Percentiles rank a stretch among this genome's conserved stretches.
Evolutionary conservation across 108 stramenopile species (phyloP).

Genomic region (Skeletonema costatum): DNA sequence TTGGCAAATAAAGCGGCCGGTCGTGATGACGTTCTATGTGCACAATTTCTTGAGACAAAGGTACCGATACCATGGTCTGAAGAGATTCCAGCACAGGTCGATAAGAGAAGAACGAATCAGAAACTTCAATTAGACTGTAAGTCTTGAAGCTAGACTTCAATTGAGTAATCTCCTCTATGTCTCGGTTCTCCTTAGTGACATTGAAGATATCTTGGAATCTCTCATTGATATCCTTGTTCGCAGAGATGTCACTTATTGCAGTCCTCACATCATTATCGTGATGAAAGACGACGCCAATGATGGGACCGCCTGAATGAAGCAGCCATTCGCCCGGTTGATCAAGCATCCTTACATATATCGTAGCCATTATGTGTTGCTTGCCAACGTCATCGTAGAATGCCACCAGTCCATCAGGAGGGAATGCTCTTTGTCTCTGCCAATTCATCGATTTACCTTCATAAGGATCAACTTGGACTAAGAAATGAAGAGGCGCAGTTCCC

Average conservation of each 20-base stretch:
- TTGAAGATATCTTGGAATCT: background rate
- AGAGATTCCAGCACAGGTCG: conserved; percentile 45
- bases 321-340: conserved; percentile 25
- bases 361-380: conserved; percentile 21
- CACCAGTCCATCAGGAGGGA: conserved; percentile 40
- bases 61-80: conserved; percentile 36
- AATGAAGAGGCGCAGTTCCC: conserved; percentile 10
- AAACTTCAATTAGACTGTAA: conserved; percentile 53
- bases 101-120: conserved; percentile 59
- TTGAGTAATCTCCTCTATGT: background rate
- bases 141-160: conserved; percentile 18
- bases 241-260: conserved; percentile 20
- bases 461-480: conserved; percentile 45
- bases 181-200: background rate
- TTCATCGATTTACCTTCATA: conserved; percentile 10
- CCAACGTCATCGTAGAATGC: conserved; percentile 42
- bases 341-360: conserved; percentile 24
- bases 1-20: conserved; percentile 15
- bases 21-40: background rate
- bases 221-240: conserved; percentile 11
- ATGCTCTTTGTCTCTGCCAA: conserved; percentile 34
- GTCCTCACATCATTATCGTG: conserved; percentile 11
- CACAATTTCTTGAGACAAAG: conserved; percentile 38
- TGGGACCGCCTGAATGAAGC: conserved; percentile 31
- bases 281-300: conserved; percentile 40